Evolutionary conservation across 1,139 yeast genomes (phyloP).

Genomic region (Suhomyces terraborum): DNA sequence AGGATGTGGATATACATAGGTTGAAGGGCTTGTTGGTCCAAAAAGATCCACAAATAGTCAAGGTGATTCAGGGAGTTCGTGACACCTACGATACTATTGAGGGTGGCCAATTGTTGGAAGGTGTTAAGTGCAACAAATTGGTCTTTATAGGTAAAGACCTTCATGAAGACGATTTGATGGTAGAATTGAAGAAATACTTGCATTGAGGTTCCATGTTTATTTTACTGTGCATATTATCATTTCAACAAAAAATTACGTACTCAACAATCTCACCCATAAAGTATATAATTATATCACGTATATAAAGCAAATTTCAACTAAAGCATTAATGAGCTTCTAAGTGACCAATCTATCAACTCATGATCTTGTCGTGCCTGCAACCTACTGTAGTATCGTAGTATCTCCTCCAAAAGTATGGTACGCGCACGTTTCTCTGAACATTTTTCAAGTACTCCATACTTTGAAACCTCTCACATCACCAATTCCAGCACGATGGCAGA

Average conservation of each 20-base stretch:
- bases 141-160: conserved; percentile 83
- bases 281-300: no score
- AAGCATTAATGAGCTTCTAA: not conserved
- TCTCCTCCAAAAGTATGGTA: not conserved
- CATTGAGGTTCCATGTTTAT: not conserved
- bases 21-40: conserved; percentile 71
- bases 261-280: no score
- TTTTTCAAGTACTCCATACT: conserved; percentile 1
- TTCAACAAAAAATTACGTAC: no score
- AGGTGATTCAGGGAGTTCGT: conserved; percentile 90
- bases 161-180: conserved; percentile 30
- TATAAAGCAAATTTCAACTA: no score
- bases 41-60: conserved; percentile 23
- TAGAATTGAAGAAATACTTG: conserved; percentile 27
- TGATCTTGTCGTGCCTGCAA: not conserved
- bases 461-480: not conserved
- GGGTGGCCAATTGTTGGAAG: conserved; percentile 44
- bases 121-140: conserved; percentile 51
- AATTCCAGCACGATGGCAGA: conserved; percentile 2
- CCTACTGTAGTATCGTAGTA: not conserved
- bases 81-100: conserved; percentile 83
- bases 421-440: conserved; percentile 4
- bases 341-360: not conserved
- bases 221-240: no score
- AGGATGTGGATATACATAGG: conserved; percentile 69